Conservation (phyloP, 129 eudicot genomes). For the Artemisia annua region DNA sequence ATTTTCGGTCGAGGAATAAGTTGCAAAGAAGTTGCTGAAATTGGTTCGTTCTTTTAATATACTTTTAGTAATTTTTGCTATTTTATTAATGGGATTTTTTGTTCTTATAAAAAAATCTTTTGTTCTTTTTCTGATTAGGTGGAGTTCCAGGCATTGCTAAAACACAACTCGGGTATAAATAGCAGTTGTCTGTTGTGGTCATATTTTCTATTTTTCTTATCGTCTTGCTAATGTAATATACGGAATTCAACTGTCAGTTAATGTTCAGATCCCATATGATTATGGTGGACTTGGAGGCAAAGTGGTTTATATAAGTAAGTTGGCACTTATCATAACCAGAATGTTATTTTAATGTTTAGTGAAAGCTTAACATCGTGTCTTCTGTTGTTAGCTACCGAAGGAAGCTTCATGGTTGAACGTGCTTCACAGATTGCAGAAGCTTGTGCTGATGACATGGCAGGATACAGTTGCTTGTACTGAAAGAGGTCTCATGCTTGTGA, state of each 20-base stretch:
- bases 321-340: background rate
- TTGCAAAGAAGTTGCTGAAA: conserved; percentile 92
- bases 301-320: conserved; percentile 76
- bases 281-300: conserved; percentile 87
- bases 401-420: conserved; percentile 96
- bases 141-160: conserved; percentile 98
- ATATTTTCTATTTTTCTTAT: background rate
- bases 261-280: conserved; percentile 84
- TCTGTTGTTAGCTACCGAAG: conserved; percentile 73
- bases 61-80: background rate
- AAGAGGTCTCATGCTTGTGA: too few species aligned
- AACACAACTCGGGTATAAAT: conserved; percentile 84
- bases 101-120: background rate
- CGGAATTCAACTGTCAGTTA: conserved; percentile 94
- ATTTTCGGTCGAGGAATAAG: conserved; percentile 87
- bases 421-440: conserved; percentile 93
- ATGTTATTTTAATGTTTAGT: background rate
- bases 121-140: conserved; percentile 42
- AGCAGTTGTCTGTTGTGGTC: background rate
- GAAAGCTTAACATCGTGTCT: conserved; percentile 9
- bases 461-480: too few species aligned
- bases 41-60: conserved; percentile 44
- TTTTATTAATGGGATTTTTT: background rate
- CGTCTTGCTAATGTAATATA: conserved; percentile 19
- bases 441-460: too few species aligned